phyloP scores from a whole-genome alignment of 805 yeast genomes.

The Candida jianshihensis region DNA sequence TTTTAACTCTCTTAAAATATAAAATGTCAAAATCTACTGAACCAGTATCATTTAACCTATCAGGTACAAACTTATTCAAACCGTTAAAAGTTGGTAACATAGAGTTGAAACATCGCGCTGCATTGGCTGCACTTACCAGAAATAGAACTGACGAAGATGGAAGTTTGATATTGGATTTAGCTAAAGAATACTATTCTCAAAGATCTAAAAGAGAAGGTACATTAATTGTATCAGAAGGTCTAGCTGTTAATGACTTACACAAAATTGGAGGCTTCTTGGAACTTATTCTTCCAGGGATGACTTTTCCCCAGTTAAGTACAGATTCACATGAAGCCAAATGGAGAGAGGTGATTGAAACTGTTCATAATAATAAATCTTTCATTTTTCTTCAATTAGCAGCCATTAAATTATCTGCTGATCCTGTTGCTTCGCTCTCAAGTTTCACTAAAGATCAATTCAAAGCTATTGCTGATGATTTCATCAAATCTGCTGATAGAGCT shows the following conservation, averaged over 20 bases:
- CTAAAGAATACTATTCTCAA: background rate
- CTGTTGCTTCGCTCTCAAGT: background rate
- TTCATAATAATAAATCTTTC: background rate
- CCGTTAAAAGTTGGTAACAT: background rate
- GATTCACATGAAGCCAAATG: background rate
- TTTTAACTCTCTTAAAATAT: too few species aligned
- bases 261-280: background rate
- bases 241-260: background rate
- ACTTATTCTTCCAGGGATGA: background rate
- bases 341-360: background rate
- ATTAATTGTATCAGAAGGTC: background rate
- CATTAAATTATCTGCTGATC: background rate
- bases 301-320: background rate
- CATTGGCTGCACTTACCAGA: background rate
- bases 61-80: background rate
- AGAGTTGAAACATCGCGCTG: background rate
- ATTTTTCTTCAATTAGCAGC: background rate
- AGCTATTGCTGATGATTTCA: background rate
- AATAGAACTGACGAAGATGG: background rate
- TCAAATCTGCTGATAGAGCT: background rate
- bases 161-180: background rate
- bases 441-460: background rate
- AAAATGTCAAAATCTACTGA: too few species aligned
- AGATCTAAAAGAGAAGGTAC: background rate
- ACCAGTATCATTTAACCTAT: too few species aligned